Evolutionary conservation across 257 asterid genomes (phyloP).

Genomic region (Nicotiana tabacum): DNA sequence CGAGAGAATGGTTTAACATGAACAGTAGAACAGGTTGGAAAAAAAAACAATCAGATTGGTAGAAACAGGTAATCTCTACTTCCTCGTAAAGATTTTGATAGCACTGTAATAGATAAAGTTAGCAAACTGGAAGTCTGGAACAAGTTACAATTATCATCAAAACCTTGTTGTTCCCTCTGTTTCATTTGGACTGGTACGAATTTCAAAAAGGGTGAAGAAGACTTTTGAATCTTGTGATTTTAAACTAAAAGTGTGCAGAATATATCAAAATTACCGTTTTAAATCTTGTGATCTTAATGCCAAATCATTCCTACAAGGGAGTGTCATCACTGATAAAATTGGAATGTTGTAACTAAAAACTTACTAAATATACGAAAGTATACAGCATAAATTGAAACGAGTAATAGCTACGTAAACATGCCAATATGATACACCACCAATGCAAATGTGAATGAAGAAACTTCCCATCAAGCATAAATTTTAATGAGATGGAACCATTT

Average conservation of each 20-base stretch:
- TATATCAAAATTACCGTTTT: too few relatives aligned
- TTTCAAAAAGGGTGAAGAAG: too few relatives aligned
- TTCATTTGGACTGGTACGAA: too few relatives aligned
- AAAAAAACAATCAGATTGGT: background rate
- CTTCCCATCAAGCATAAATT: background rate
- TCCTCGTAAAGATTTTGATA: background rate
- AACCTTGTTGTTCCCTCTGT: background rate
- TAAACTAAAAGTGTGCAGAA: background rate
- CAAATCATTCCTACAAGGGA: too few relatives aligned
- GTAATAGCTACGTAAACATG: too few relatives aligned
- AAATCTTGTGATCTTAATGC: too few relatives aligned
- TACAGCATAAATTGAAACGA: too few relatives aligned
- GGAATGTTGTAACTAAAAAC: too few relatives aligned
- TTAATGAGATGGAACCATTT: background rate
- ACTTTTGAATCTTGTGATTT: too few relatives aligned
- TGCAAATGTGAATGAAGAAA: background rate
- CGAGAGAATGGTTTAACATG: background rate
- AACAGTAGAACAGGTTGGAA: background rate
- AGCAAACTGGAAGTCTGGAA: background rate
- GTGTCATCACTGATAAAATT: too few relatives aligned
- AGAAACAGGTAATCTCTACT: background rate
- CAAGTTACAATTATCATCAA: background rate
- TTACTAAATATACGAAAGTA: too few relatives aligned
- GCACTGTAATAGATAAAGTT: background rate
- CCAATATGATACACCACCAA: too few relatives aligned